These are phyloP conservation scores for Scedosporium minutisporum DNA, from an alignment of 2,329 filamentous ascomycete species.

Conservation along the genomic window DNA sequence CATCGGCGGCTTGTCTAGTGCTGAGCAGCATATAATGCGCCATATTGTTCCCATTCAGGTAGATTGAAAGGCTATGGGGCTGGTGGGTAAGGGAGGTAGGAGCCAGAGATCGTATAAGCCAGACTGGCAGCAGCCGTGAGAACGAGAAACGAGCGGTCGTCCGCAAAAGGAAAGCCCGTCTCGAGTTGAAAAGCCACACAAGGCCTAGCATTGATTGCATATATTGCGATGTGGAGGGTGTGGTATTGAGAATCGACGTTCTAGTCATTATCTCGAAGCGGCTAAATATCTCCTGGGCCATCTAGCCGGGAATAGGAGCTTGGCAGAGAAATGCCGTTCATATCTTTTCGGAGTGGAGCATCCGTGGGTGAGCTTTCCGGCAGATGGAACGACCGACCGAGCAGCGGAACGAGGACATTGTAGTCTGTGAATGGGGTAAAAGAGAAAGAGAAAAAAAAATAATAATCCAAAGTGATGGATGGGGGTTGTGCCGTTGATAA, in stretches of 20 bases:
- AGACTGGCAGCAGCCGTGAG: neutral
- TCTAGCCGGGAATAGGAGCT: constrained; percentile 5
- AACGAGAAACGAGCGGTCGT: neutral
- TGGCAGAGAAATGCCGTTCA: constrained; percentile 4
- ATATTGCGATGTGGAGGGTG: neutral
- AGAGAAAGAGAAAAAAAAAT: neutral
- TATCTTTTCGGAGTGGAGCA: neutral
- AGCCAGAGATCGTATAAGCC: neutral
- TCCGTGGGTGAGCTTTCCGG: neutral
- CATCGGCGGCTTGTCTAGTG: neutral
- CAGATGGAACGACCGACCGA: neutral
- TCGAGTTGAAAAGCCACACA: neutral
- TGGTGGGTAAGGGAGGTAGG: neutral
- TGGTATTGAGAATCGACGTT: constrained; percentile 1
- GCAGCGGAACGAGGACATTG: neutral
- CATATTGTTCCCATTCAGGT: neutral
- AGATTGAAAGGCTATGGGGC: neutral
- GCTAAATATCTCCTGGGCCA: constrained; percentile 5
- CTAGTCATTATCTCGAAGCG: neutral
- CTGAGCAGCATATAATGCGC: neutral
- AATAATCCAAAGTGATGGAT: neutral
- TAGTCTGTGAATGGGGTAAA: neutral
- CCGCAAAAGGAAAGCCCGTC: constrained; percentile 4
- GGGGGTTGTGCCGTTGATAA: neutral
- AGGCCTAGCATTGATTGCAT: constrained; percentile 5